phyloP scores from a whole-genome alignment of 2,329 filamentous ascomycete species.

The Penicillium carneum region DNA sequence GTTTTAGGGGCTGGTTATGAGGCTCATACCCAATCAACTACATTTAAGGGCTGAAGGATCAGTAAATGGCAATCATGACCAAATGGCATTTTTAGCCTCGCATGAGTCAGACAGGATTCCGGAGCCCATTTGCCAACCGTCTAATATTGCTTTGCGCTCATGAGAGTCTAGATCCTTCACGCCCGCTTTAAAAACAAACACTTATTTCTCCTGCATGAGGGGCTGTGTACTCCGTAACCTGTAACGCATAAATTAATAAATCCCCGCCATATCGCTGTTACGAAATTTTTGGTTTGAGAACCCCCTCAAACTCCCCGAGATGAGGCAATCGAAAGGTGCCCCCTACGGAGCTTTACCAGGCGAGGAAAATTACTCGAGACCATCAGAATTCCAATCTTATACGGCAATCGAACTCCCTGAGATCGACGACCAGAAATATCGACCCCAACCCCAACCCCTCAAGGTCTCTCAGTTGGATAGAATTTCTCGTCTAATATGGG shows the following conservation, averaged over 20 bases:
- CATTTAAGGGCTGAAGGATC: no score
- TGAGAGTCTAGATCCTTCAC: not conserved
- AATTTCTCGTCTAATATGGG: constrained; percentile 1
- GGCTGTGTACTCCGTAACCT: not conserved
- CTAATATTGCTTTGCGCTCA: not conserved
- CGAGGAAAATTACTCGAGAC: not conserved
- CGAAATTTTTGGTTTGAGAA: not conserved
- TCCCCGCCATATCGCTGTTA: not conserved
- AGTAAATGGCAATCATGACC: not conserved
- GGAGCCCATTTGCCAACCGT: not conserved
- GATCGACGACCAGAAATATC: not conserved
- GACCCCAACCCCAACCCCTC: not conserved
- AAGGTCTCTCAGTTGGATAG: not conserved
- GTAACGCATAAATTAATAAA: not conserved
- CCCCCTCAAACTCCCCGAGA: not conserved
- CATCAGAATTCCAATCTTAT: not conserved
- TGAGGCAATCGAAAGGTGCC: not conserved
- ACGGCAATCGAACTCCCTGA: not conserved
- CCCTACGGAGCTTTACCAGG: constrained; percentile 5
- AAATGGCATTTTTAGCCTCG: not conserved
- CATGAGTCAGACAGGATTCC: not conserved
- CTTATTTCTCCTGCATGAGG: not conserved
- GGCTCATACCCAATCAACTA: not conserved
- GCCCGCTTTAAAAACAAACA: not conserved
- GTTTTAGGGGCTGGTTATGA: not conserved